These are phyloP conservation scores for Scedosporium aurantiacum DNA, from an alignment of 2,329 filamentous ascomycete genomes.

Conservation along the genomic window DNA sequence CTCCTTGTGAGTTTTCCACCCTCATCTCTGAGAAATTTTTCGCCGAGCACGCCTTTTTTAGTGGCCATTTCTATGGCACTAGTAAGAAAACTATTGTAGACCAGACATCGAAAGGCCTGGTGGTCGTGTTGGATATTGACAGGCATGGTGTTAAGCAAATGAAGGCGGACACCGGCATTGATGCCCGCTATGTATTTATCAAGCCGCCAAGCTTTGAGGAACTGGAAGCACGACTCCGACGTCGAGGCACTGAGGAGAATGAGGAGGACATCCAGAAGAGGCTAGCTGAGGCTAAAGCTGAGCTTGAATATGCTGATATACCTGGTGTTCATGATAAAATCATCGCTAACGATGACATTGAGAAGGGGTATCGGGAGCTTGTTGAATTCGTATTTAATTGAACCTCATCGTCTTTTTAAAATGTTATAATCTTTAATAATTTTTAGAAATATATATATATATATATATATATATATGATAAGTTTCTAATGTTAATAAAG, in stretches of 20 bases:
- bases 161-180: constrained; percentile 54
- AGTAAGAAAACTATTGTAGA: constrained; percentile 68
- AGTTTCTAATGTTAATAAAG: no score
- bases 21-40: background rate
- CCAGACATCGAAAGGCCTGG: constrained; percentile 56
- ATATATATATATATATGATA: no score
- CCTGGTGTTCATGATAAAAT: constrained; percentile 40
- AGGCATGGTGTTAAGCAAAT: constrained; percentile 97
- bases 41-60: constrained; percentile 56
- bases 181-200: constrained; percentile 74
- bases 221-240: constrained; percentile 63
- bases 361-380: constrained; percentile 39
- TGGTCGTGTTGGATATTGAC: constrained; percentile 88
- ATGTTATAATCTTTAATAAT: no score
- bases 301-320: constrained; percentile 61
- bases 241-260: constrained; percentile 64
- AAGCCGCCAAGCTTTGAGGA: constrained; percentile 61
- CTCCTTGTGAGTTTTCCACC: background rate
- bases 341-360: constrained; percentile 30
- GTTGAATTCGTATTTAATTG: constrained; percentile 32
- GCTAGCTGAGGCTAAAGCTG: constrained; percentile 57
- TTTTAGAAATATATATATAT: no score
- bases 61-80: constrained; percentile 79
- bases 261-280: constrained; percentile 61
- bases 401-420: no score